Evolutionary conservation across 768 basidiomycete genomes (phyloP), one percentile per base, ranked within the genome.

Genomic region (Paxillus ammoniavirescens): DNA sequence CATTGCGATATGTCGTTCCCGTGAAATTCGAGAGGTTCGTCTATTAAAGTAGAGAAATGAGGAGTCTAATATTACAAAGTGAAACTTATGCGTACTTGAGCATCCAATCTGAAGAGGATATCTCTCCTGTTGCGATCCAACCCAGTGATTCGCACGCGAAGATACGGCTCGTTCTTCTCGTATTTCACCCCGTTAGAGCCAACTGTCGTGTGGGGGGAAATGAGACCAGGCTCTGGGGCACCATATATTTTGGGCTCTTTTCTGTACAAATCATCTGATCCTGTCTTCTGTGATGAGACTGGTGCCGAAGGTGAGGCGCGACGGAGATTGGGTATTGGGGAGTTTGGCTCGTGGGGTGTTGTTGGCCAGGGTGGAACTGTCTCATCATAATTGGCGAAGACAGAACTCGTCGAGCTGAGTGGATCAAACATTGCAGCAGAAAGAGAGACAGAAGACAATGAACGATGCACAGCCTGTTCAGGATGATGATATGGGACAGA

Each of bases 101-200:
- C 94, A 70, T 99, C 97, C 57, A 99, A 83, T 66, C 92, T 87
- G 66, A 99, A 79, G 66, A 98, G 82, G 57, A 97, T 87, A 65
- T 99, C 97, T 63, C 95, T 81, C 71, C 93, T 79, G 76, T 98
- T 98, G 72, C 97, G 82, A 72, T 99, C 97, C 65, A 99, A 69
- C 13, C 87, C 90, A 15, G 91, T 89, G 57, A 99, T 89, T 65
- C 93, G 80, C 44, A 96, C 91, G 65, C 92, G 80, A 55, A 99
- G 77, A 70, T 92, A 97, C 23, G 91, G 90, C 61, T 89, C 91
- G 28, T 72, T 75, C 72, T 81, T 88, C 75, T 93, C 91, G 60
- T 80, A 88, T 55, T 76, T 84, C 31, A 74, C 67, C 5, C 91
- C 91, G 65, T 90, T 91, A 0, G 85, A 77, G 26, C 79, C 78